Percentiles rank a stretch among this genome's conserved stretches.
Conservation (phyloP, 768 basidiomycete species). For the Hericium erinaceus region DNA sequence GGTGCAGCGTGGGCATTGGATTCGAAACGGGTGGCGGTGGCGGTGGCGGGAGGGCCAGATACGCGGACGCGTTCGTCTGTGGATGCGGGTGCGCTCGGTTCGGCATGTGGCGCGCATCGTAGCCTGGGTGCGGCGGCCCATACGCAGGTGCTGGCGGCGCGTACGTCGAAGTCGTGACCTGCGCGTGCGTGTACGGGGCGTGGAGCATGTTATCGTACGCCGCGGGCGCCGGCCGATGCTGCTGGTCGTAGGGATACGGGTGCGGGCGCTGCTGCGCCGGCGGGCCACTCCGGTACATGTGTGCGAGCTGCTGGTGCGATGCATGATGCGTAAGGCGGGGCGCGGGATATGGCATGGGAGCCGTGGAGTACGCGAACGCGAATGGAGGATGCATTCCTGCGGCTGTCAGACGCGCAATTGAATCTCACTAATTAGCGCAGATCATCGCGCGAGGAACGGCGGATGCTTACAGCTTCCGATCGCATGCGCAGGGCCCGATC, state of each 20-base stretch:
- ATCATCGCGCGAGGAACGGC: too few species aligned
- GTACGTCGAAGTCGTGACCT: not conserved
- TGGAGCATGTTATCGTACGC: not conserved
- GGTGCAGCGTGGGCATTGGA: conserved; percentile 2
- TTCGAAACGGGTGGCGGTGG: not conserved
- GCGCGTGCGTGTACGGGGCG: not conserved
- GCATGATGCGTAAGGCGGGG: not conserved
- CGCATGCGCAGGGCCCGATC: too few species aligned
- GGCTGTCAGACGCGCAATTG: too few species aligned
- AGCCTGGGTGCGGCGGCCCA: not conserved
- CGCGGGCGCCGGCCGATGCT: not conserved
- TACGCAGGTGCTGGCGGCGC: not conserved
- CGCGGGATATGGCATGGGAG: not conserved
- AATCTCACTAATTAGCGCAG: too few species aligned
- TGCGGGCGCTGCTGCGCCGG: not conserved
- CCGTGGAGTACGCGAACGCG: too few species aligned
- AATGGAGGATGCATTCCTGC: too few species aligned
- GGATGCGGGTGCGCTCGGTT: not conserved
- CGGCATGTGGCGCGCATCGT: not conserved
- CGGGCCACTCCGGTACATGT: not conserved
- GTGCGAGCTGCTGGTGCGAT: not conserved
- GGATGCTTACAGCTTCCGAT: too few species aligned
- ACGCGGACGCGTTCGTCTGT: not conserved
- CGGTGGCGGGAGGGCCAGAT: not conserved
- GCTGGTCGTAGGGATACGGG: not conserved